Evolutionary conservation across 2,329 filamentous ascomycete genomes (phyloP).

Genomic region (Fusarium annulatum): DNA sequence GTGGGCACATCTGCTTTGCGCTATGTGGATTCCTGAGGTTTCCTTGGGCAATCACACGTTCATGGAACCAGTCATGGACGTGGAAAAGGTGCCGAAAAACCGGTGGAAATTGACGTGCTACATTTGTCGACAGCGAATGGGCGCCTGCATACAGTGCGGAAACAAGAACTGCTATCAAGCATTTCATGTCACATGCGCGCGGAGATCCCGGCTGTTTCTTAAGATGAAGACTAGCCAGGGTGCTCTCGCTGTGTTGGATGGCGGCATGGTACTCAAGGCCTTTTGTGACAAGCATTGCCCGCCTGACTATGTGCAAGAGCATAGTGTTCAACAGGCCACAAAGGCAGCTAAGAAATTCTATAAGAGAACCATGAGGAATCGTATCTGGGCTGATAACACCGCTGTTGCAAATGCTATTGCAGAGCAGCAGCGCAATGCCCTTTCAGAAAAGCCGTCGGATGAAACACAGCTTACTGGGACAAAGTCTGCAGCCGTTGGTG

Average conservation of each 20-base stretch:
- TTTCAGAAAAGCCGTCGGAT: conserved; percentile 78
- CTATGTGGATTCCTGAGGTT: conserved; percentile 98
- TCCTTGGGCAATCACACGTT: conserved; percentile 95
- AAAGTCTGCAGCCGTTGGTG: conserved; percentile 79
- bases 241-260: conserved; percentile 78
- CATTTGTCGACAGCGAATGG: conserved; percentile 97
- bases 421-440: conserved; percentile 73
- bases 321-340: conserved; percentile 83
- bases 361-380: conserved; percentile 86
- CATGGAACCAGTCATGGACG: conserved; percentile 98
- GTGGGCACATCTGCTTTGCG: conserved; percentile 96
- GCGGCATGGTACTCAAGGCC: conserved; percentile 87
- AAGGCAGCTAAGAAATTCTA: conserved; percentile 89
- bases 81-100: conserved; percentile 95
- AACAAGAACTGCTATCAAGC: conserved; percentile 98
- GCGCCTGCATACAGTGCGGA: conserved; percentile 96
- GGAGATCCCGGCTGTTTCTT: conserved; percentile 85
- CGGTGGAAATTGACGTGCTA: conserved; percentile 96
- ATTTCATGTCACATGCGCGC: conserved; percentile 96
- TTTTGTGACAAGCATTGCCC: conserved; percentile 97
- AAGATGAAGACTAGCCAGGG: conserved; percentile 97
- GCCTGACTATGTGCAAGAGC: conserved; percentile 86
- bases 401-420: conserved; percentile 83
- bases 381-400: conserved; percentile 92
- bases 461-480: conserved; percentile 86